Evolutionary conservation across 768 basidiomycete species (phyloP).

Genomic region (Crucibulum laeve): DNA sequence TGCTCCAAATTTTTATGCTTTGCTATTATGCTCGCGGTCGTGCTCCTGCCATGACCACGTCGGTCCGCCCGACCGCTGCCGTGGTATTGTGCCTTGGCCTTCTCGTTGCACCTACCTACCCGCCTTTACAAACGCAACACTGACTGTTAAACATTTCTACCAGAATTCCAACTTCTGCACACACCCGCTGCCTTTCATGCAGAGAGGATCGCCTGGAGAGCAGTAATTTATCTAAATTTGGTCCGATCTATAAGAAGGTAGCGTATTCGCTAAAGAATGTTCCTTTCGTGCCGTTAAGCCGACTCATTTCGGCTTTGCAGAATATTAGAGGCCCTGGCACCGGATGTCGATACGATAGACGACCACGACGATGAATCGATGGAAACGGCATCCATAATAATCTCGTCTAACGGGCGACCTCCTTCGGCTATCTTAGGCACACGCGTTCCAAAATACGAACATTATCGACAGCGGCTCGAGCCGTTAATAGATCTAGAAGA

Average conservation of each 20-base stretch:
- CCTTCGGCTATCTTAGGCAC: conserved; percentile 47
- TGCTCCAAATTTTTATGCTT: too few species aligned
- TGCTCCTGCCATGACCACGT: too few species aligned
- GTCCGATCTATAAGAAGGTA: conserved; percentile 78
- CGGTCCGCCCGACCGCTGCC: too few species aligned
- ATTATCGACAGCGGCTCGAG: conserved; percentile 57
- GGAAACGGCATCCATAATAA: conserved; percentile 50
- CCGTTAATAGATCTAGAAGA: conserved; percentile 70
- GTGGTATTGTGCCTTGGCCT: neutral
- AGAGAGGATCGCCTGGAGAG: conserved; percentile 81
- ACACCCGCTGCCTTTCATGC: conserved; percentile 72
- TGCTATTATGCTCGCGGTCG: neutral
- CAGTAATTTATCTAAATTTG: conserved; percentile 85
- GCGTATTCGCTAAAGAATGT: conserved; percentile 12
- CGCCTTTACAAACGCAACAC: conserved; percentile 3
- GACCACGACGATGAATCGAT: conserved; percentile 54
- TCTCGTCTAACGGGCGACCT: conserved; percentile 44
- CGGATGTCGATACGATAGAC: conserved; percentile 56
- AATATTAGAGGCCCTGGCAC: conserved; percentile 70
- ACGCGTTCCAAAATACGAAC: conserved; percentile 54
- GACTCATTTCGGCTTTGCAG: conserved; percentile 28
- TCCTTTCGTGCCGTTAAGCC: conserved; percentile 5
- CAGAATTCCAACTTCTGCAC: conserved; percentile 84
- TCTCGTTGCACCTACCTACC: neutral
- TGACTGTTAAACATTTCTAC: conserved; percentile 4